These are phyloP conservation scores for Pseudopyricularia javanii DNA, from an alignment of 2,329 filamentous ascomycete species.

Conservation along the genomic window DNA sequence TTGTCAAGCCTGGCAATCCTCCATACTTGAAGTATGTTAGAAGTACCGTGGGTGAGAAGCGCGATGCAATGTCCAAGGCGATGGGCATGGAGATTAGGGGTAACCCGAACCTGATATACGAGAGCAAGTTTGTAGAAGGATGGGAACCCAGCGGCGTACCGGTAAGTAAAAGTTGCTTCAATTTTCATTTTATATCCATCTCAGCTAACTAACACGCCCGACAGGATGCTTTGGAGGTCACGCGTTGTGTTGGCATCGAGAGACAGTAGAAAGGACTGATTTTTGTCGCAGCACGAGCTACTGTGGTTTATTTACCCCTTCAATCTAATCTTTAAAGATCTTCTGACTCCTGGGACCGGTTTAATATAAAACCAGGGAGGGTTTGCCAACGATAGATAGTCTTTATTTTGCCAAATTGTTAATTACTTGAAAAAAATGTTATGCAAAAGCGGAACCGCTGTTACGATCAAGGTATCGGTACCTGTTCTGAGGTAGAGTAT, in stretches of 20 bases:
- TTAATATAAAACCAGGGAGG: too few relatives aligned
- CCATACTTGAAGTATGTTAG: slow-evolving; percentile 60
- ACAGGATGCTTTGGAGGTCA: not conserved
- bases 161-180: slow-evolving; percentile 12
- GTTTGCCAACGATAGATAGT: too few relatives aligned
- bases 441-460: too few relatives aligned
- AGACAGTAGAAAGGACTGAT: too few relatives aligned
- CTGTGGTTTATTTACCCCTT: too few relatives aligned
- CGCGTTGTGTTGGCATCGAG: not conserved
- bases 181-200: not conserved
- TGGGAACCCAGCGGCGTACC: slow-evolving; percentile 57
- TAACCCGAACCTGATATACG: slow-evolving; percentile 53
- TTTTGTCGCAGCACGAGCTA: too few relatives aligned
- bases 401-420: too few relatives aligned
- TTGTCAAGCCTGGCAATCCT: slow-evolving; percentile 60
- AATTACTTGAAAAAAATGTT: too few relatives aligned
- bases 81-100: slow-evolving; percentile 25
- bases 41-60: slow-evolving; percentile 51
- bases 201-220: not conserved
- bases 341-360: too few relatives aligned
- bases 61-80: slow-evolving; percentile 20
- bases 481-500: too few relatives aligned
- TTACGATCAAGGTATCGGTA: too few relatives aligned
- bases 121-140: slow-evolving; percentile 50
- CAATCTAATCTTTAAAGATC: too few relatives aligned